These are phyloP conservation scores for Globisporangium echinulatum DNA, from an alignment of 352 stramenopile genomes.

Conservation along the genomic window DNA sequence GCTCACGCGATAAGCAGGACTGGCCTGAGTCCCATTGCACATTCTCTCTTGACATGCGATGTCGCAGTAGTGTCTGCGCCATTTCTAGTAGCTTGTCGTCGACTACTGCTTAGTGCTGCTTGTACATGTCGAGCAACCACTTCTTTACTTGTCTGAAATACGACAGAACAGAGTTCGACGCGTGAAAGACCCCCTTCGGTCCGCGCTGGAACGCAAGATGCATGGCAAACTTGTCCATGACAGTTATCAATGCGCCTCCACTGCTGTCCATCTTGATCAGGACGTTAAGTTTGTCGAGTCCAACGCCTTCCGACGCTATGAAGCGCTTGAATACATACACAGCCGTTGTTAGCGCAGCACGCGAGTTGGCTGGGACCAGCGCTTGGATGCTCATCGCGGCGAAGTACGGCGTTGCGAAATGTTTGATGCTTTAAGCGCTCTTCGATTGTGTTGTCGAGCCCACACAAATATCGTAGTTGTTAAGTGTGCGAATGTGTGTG, in stretches of 20 bases:
- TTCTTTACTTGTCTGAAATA: not conserved
- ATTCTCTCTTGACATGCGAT: slow-evolving; percentile 14
- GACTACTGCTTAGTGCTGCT: not conserved
- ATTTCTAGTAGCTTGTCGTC: not conserved
- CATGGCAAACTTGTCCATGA: slow-evolving; percentile 7
- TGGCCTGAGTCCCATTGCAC: no score
- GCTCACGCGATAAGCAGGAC: no score
- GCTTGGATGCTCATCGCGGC: not conserved
- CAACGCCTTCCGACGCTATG: not conserved
- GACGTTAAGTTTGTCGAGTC: not conserved
- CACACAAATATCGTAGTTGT: no score
- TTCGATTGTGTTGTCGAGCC: no score
- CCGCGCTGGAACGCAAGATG: not conserved
- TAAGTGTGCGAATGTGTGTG: no score
- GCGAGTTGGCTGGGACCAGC: slow-evolving; percentile 1
- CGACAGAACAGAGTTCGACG: not conserved
- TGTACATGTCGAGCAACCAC: slow-evolving; percentile 1
- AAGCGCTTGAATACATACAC: slow-evolving; percentile 2
- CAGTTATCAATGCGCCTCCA: not conserved
- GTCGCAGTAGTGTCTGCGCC: not conserved
- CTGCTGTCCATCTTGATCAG: not conserved
- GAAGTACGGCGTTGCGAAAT: no score
- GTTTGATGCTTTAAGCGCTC: no score
- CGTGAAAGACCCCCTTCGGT: not conserved
- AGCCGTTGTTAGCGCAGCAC: not conserved